Evolutionary conservation across 768 basidiomycete genomes (phyloP).

Genomic region (Mycena haematopus): DNA sequence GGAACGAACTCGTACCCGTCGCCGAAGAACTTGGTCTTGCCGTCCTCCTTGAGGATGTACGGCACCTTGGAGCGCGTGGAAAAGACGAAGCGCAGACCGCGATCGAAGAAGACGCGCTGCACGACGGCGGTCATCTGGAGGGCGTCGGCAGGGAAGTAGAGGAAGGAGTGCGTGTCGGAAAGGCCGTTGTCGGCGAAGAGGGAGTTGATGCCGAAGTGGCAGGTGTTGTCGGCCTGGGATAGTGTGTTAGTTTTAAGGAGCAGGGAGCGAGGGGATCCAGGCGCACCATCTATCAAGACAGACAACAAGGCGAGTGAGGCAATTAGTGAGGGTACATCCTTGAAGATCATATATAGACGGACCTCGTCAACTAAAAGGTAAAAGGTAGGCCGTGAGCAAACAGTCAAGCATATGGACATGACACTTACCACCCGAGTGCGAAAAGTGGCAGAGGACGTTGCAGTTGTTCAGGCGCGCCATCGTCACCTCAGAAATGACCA

Average conservation of each 20-base stretch:
- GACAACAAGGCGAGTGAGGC: neutral
- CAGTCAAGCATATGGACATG: neutral
- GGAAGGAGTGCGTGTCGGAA: conserved; percentile 74
- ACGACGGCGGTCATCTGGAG: conserved; percentile 82
- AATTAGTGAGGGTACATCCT: conserved; percentile 11
- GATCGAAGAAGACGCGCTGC: conserved; percentile 81
- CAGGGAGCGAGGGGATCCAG: neutral
- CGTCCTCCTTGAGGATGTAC: conserved; percentile 81
- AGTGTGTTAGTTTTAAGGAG: conserved; percentile 23
- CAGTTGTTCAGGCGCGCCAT: conserved; percentile 93
- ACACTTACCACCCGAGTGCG: conserved; percentile 78
- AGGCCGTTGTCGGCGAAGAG: conserved; percentile 91
- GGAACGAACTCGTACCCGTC: conserved; percentile 80
- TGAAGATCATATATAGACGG: conserved; percentile 25
- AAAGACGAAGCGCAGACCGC: conserved; percentile 85
- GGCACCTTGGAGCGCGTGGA: conserved; percentile 91
- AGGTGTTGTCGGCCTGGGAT: conserved; percentile 47
- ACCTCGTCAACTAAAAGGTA: conserved; percentile 64
- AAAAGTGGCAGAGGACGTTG: conserved; percentile 89
- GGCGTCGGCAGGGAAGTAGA: conserved; percentile 90
- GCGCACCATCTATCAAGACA: conserved; percentile 45
- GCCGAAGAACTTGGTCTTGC: conserved; percentile 67
- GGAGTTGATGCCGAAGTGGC: conserved; percentile 80
- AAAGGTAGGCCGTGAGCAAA: conserved; percentile 8
- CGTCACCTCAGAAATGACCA: conserved; percentile 87